Conservation (phyloP, 345 rosid species). For the Citrus mangshanensis region DNA sequence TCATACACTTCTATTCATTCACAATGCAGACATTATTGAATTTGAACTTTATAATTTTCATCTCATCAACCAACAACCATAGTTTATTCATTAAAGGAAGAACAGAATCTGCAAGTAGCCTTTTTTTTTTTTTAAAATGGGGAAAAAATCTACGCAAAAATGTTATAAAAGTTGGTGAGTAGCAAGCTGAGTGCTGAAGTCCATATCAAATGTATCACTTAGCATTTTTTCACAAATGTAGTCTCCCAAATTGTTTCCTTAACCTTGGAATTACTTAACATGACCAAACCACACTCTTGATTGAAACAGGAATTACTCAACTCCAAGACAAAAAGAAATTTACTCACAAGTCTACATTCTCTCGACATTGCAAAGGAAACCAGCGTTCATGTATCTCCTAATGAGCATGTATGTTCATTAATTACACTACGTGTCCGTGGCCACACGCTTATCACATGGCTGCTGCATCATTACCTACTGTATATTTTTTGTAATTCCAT, state of each 20-base stretch:
- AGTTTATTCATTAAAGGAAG: not conserved
- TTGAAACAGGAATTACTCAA: not conserved
- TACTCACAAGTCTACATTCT: not conserved
- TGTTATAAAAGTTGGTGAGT: not conserved
- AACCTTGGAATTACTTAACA: not conserved
- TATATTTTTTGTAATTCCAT: not conserved
- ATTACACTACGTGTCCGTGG: not conserved
- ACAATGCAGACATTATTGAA: not conserved
- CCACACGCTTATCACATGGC: not conserved
- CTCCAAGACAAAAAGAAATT: not conserved
- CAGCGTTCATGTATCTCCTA: not conserved
- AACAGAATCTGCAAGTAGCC: not conserved
- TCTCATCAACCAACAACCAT: not conserved
- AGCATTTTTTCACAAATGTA: not conserved
- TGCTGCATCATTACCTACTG: not conserved
- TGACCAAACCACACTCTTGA: not conserved
- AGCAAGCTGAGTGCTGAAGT: not conserved
- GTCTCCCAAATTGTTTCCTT: not conserved
- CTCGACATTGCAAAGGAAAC: not conserved
- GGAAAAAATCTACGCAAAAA: no score
- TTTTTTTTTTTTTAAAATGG: no score
- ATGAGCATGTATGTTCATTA: no score
- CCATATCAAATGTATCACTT: not conserved
- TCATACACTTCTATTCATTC: not conserved
- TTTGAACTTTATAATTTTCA: not conserved